Evolutionary conservation across 1,284 basidiomycete genomes (phyloP).

Genomic region (Amylostereum chailletii): DNA sequence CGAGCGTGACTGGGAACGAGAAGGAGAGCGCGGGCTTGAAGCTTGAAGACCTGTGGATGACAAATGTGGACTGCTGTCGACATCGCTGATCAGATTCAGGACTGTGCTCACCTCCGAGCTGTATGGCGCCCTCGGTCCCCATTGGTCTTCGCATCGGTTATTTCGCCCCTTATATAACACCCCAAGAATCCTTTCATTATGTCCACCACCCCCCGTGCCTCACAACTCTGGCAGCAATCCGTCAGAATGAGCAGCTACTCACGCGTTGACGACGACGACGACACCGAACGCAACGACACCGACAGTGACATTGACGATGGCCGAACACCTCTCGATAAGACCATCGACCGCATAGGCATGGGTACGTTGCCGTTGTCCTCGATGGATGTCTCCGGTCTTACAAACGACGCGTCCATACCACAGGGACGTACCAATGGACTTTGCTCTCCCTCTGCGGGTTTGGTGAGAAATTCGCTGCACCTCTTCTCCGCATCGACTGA

Average conservation of each 20-base stretch:
- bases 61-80: not conserved
- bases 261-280: slow-evolving; percentile 26
- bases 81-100: not conserved
- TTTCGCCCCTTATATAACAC: not conserved
- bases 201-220: slow-evolving; percentile 33
- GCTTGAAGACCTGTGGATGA: not conserved
- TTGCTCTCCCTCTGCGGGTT: slow-evolving; percentile 78
- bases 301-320: slow-evolving; percentile 30
- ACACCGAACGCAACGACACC: slow-evolving; percentile 25
- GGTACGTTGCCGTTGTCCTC: slow-evolving; percentile 34
- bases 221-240: slow-evolving; percentile 35
- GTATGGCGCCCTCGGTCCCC: not conserved
- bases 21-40: not conserved
- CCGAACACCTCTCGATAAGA: slow-evolving; percentile 72
- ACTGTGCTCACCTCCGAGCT: not conserved
- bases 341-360: slow-evolving; percentile 87
- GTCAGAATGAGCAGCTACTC: slow-evolving; percentile 24
- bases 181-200: slow-evolving; percentile 5
- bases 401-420: not conserved
- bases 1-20: not conserved
- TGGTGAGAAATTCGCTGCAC: slow-evolving; percentile 40
- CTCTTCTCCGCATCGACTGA: slow-evolving; percentile 1
- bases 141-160: not conserved
- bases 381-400: slow-evolving; percentile 9
- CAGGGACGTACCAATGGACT: slow-evolving; percentile 74